Percentiles rank a stretch among this genome's conserved stretches.
Evolutionary conservation across 805 yeast species (phyloP).

Genomic region (Vanderwaltozyma tropicalis): DNA sequence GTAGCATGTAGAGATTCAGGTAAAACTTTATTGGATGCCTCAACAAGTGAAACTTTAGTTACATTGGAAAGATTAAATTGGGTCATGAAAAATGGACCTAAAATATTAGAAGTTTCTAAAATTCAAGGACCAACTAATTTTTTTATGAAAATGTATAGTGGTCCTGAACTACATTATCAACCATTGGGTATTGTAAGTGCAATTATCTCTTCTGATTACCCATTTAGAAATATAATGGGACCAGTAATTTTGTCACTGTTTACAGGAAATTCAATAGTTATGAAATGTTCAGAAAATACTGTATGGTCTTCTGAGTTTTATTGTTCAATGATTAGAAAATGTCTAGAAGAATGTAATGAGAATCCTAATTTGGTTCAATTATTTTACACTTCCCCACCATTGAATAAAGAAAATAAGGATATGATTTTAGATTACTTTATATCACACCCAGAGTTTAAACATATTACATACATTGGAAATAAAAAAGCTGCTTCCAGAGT

Average conservation of each 20-base stretch:
- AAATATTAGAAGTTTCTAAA: slow-evolving; percentile 53
- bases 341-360: slow-evolving; percentile 62
- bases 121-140: slow-evolving; percentile 84
- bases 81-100: slow-evolving; percentile 77
- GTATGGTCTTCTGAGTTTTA: slow-evolving; percentile 88
- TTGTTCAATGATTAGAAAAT: slow-evolving; percentile 57
- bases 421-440: slow-evolving; percentile 81
- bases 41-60: slow-evolving; percentile 92
- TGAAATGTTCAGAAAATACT: slow-evolving; percentile 93
- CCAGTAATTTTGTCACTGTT: slow-evolving; percentile 83
- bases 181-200: slow-evolving; percentile 85
- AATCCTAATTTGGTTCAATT: slow-evolving; percentile 80
- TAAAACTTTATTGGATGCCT: slow-evolving; percentile 89
- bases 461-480: slow-evolving; percentile 94
- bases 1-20: slow-evolving; percentile 96
- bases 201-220: slow-evolving; percentile 93
- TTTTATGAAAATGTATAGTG: slow-evolving; percentile 72
- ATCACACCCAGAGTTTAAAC: slow-evolving; percentile 70
- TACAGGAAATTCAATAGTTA: slow-evolving; percentile 83
- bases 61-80: slow-evolving; percentile 88
- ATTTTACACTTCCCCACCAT: slow-evolving; percentile 76
- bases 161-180: slow-evolving; percentile 90
- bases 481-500: slow-evolving; percentile 87
- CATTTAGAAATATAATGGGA: slow-evolving; percentile 87
- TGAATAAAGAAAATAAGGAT: slow-evolving; percentile 30